These are phyloP conservation scores for Colletotrichum melonis DNA, from an alignment of 2,329 filamentous ascomycete genomes.

Conservation along the genomic window DNA sequence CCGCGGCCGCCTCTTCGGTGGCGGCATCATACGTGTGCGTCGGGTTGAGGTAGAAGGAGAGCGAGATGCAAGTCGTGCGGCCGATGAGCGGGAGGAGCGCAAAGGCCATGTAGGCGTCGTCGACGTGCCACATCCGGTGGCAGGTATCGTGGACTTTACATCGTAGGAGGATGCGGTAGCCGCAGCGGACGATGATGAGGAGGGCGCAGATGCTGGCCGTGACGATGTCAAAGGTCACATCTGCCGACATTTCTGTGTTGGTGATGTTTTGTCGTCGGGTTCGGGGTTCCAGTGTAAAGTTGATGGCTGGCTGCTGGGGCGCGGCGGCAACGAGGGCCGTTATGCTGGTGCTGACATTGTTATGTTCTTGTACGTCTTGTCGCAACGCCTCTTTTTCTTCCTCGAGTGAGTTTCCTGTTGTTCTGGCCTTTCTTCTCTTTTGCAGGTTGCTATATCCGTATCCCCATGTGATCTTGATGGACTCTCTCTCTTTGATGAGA, in stretches of 20 bases:
- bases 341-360: slow-evolving; percentile 22
- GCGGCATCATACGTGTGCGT: slow-evolving; percentile 36
- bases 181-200: slow-evolving; percentile 43
- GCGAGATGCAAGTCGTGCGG: slow-evolving; percentile 40
- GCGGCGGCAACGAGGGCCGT: slow-evolving; percentile 22
- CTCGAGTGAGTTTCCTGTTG: neutral
- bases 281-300: no score
- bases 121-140: slow-evolving; percentile 45
- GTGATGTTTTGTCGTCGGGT: neutral
- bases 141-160: slow-evolving; percentile 43
- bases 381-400: neutral
- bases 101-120: slow-evolving; percentile 47
- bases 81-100: slow-evolving; percentile 44
- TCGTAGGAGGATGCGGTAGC: slow-evolving; percentile 42
- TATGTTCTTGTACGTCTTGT: neutral
- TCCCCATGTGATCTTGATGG: neutral
- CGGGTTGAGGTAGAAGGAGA: slow-evolving; percentile 43
- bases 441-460: no score
- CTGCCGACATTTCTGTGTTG: slow-evolving; percentile 39
- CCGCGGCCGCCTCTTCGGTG: slow-evolving; percentile 36
- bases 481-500: neutral
- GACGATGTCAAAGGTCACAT: slow-evolving; percentile 42
- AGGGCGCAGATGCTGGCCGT: slow-evolving; percentile 42
- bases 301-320: slow-evolving; percentile 7
- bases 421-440: neutral